Conservation (phyloP, 2,329 filamentous ascomycete species). For the Hypoxylon sp. region DNA sequence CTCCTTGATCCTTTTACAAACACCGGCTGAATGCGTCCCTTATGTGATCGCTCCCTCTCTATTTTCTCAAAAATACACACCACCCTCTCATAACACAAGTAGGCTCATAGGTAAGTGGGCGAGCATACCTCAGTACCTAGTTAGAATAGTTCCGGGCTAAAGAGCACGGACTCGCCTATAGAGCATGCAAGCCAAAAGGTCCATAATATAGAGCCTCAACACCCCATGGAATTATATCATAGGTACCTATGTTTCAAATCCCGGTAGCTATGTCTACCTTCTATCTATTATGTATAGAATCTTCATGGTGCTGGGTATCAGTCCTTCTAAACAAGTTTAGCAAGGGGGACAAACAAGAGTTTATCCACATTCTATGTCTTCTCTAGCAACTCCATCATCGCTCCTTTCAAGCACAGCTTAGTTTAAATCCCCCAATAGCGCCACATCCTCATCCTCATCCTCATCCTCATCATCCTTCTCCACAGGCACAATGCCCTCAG, state of each 20-base stretch:
- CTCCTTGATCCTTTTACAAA: not conserved
- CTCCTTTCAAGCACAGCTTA: constrained; percentile 9
- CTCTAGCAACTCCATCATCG: not conserved
- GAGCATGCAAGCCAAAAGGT: no score
- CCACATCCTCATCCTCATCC: constrained; percentile 49
- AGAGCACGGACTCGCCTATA: no score
- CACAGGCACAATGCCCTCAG: constrained; percentile 25
- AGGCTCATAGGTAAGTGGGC: no score
- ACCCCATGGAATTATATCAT: not conserved
- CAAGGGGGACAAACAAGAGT: not conserved
- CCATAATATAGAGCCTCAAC: no score
- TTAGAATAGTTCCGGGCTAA: no score
- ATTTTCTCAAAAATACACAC: no score
- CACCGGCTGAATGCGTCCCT: not conserved
- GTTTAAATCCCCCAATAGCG: constrained; percentile 48
- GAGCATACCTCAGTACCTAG: no score
- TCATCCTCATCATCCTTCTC: constrained; percentile 42
- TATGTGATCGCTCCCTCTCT: not conserved
- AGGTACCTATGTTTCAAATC: not conserved
- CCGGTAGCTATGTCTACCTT: not conserved
- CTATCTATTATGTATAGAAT: not conserved
- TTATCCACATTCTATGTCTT: constrained; percentile 2
- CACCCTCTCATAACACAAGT: no score
- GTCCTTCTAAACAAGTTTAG: constrained; percentile 5
- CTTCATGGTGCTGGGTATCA: constrained; percentile 10